These are phyloP conservation scores for Takakia lepidozioides DNA, from an alignment of 225 moss, liverwort and hornwort species.

Conservation along the genomic window DNA sequence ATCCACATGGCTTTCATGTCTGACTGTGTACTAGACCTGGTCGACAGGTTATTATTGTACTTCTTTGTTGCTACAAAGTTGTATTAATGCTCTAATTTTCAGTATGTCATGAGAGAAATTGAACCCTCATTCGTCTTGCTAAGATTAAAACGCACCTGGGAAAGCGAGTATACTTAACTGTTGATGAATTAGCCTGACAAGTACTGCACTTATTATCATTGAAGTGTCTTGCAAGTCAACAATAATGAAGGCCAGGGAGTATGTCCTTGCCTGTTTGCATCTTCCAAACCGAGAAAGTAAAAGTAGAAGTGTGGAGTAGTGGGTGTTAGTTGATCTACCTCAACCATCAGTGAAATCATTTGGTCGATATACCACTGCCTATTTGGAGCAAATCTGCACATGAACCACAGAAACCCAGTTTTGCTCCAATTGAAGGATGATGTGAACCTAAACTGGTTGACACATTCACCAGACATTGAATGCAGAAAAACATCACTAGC, in stretches of 20 bases:
- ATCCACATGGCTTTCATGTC: no score
- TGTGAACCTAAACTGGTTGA: neutral
- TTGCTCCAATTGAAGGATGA: no score
- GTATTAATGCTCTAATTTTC: no score
- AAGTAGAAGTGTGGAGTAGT: neutral
- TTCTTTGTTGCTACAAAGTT: no score
- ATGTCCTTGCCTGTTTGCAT: neutral
- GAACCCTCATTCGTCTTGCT: no score
- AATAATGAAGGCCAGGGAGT: neutral
- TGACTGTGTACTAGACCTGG: no score
- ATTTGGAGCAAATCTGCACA: slow-evolving; percentile 43
- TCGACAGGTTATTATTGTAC: no score
- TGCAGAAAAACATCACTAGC: neutral
- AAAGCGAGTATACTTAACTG: no score
- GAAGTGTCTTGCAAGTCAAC: neutral
- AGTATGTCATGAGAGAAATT: no score
- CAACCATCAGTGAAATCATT: slow-evolving; percentile 44
- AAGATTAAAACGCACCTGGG: no score
- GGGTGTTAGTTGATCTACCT: slow-evolving; percentile 17
- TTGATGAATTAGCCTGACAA: no score
- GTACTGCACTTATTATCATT: neutral
- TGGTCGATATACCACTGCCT: slow-evolving; percentile 62
- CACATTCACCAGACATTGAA: neutral
- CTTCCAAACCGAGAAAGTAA: neutral
- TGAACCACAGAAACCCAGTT: neutral